phyloP scores from a whole-genome alignment of 2,329 filamentous ascomycete species.

The Dactylellina drechsleri region DNA sequence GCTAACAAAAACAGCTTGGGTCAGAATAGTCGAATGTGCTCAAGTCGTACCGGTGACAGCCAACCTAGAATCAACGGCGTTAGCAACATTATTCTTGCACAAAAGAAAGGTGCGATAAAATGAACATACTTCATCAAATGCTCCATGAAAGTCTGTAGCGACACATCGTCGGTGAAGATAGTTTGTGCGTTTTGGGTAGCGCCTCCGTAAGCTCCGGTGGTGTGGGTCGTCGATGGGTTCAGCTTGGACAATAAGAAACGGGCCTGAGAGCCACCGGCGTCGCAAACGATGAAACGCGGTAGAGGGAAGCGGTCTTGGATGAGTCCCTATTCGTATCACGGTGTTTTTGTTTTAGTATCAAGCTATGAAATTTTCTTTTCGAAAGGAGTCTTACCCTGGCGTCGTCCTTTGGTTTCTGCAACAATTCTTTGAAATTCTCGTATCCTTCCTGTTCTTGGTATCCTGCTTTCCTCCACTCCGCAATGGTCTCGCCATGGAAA shows the following conservation, averaged over 20 bases:
- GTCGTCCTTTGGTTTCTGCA: constrained; percentile 96
- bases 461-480: constrained; percentile 96
- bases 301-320: constrained; percentile 98
- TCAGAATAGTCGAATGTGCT: constrained; percentile 58
- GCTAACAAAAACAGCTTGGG: constrained; percentile 31
- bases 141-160: constrained; percentile 98
- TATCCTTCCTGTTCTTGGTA: constrained; percentile 99
- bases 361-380: not conserved
- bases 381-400: constrained; percentile 74
- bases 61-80: constrained; percentile 23
- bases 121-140: constrained; percentile 93
- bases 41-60: constrained; percentile 55
- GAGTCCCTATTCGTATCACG: constrained; percentile 73
- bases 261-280: constrained; percentile 96
- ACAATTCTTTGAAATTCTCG: constrained; percentile 87
- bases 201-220: constrained; percentile 88
- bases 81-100: constrained; percentile 3
- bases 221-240: constrained; percentile 97
- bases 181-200: constrained; percentile 92
- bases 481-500: constrained; percentile 97
- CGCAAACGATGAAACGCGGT: constrained; percentile 96
- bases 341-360: constrained; percentile 26
- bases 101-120: not conserved
- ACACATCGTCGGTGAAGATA: constrained; percentile 98
- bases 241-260: constrained; percentile 97